Percentiles rank a stretch among this genome's conserved stretches.
These are phyloP conservation scores for Pyrrhoderma noxium DNA, from an alignment of 1,284 basidiomycete genomes.

Conservation along the genomic window DNA sequence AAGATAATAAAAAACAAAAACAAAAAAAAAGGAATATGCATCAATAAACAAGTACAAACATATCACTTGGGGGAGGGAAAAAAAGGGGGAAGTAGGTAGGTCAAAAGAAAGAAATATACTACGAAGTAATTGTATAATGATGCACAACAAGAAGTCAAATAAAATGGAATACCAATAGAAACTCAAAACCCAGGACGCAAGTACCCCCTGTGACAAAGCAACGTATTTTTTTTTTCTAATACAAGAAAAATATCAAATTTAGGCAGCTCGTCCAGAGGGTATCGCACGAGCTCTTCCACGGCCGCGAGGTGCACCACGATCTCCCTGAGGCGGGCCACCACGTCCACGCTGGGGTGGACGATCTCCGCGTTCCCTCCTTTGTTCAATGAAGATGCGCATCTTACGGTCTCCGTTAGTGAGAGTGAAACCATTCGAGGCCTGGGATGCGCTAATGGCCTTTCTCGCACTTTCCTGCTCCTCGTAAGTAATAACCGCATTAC, in stretches of 20 bases:
- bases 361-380: conserved; percentile 42
- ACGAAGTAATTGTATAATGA: conserved; percentile 9
- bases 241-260: not conserved
- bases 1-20: conserved; percentile 1
- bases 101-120: conserved; percentile 4
- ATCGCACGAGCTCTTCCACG: conserved; percentile 11
- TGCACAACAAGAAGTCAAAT: not conserved
- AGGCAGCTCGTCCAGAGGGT: conserved; percentile 4
- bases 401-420: too few species aligned
- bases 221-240: not conserved
- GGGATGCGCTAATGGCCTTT: conserved; percentile 61
- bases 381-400: conserved; percentile 37
- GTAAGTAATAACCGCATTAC: conserved; percentile 95
- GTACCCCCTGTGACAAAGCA: not conserved
- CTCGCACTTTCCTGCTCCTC: conserved; percentile 69
- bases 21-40: too few species aligned
- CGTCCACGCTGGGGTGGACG: conserved; percentile 23
- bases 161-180: not conserved
- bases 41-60: conserved; percentile 8
- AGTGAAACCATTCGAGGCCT: too few species aligned
- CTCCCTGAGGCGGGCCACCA: conserved; percentile 17
- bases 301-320: conserved; percentile 12
- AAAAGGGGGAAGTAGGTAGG: conserved; percentile 3
- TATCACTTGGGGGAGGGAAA: conserved; percentile 4
- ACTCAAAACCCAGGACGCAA: not conserved